Evolutionary conservation across 805 yeast species (phyloP).

Genomic region (Kluyveromyces wickerhamii): DNA sequence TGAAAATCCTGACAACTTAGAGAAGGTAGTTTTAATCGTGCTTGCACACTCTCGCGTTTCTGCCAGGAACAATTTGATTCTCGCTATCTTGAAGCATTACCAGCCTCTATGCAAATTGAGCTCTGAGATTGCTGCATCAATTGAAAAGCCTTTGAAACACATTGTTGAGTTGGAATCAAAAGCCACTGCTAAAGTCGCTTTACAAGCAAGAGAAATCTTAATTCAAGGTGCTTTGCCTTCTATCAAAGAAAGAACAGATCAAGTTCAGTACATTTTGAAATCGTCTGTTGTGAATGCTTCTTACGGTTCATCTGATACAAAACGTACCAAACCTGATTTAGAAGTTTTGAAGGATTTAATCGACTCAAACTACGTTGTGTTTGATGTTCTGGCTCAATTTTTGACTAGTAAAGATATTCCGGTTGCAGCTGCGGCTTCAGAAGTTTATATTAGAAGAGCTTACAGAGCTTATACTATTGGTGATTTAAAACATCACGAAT

Average conservation of each 20-base stretch:
- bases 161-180: conserved; percentile 87
- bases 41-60: conserved; percentile 90
- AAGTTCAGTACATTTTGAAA: conserved; percentile 89
- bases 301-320: conserved; percentile 75
- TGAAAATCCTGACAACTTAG: conserved; percentile 68
- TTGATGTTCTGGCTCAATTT: conserved; percentile 92
- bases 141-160: conserved; percentile 65
- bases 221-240: conserved; percentile 97
- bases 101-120: conserved; percentile 70
- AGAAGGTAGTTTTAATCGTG: conserved; percentile 61
- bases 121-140: conserved; percentile 56
- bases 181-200: conserved; percentile 84
- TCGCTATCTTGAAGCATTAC: conserved; percentile 78
- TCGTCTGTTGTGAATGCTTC: conserved; percentile 83
- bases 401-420: conserved; percentile 75
- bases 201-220: conserved; percentile 91
- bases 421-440: conserved; percentile 93
- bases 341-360: conserved; percentile 82
- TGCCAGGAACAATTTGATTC: conserved; percentile 81
- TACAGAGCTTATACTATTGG: conserved; percentile 92
- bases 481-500: conserved; percentile 55
- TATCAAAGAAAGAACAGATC: conserved; percentile 91
- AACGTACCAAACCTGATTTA: conserved; percentile 75
- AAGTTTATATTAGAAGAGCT: conserved; percentile 93
- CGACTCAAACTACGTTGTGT: conserved; percentile 92